phyloP scores from a whole-genome alignment of 495 filamentous ascomycete species.

The Hypomontagnella submonticulosa region DNA sequence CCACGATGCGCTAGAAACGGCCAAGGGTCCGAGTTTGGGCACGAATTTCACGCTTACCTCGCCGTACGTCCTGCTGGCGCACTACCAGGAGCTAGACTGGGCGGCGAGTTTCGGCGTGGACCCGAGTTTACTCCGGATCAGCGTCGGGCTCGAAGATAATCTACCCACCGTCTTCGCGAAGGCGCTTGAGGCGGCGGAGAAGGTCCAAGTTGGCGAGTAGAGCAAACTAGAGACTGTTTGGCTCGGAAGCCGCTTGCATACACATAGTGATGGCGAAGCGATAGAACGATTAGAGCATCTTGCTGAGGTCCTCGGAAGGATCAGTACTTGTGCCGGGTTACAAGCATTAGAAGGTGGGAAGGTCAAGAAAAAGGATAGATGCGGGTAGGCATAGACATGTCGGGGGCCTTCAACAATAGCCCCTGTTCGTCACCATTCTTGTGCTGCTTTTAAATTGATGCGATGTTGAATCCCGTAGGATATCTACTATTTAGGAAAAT shows the following conservation, averaged over 20 bases:
- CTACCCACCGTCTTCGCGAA: slow-evolving; percentile 62
- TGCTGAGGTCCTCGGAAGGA: too few relatives aligned
- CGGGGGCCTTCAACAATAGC: too few relatives aligned
- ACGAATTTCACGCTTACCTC: slow-evolving; percentile 95
- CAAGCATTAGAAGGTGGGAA: too few relatives aligned
- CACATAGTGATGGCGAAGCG: not conserved
- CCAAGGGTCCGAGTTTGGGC: slow-evolving; percentile 93
- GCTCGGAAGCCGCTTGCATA: not conserved
- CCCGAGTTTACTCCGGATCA: slow-evolving; percentile 81
- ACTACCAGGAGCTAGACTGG: slow-evolving; percentile 94
- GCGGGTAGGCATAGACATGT: too few relatives aligned
- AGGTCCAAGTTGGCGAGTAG: slow-evolving; percentile 21
- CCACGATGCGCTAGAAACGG: slow-evolving; percentile 85
- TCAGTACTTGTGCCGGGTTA: too few relatives aligned
- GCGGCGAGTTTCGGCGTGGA: slow-evolving; percentile 82
- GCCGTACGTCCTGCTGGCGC: slow-evolving; percentile 91
- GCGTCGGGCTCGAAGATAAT: slow-evolving; percentile 87
- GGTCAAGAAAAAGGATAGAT: too few relatives aligned
- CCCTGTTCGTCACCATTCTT: too few relatives aligned
- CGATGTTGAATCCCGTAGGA: too few relatives aligned
- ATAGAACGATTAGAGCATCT: not conserved
- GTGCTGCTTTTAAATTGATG: too few relatives aligned
- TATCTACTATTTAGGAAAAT: too few relatives aligned
- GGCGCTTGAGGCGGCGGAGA: slow-evolving; percentile 61
- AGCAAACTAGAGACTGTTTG: not conserved